Conservation (phyloP, 1,139 yeast genomes). For the Magnusiomyces magnusii region DNA sequence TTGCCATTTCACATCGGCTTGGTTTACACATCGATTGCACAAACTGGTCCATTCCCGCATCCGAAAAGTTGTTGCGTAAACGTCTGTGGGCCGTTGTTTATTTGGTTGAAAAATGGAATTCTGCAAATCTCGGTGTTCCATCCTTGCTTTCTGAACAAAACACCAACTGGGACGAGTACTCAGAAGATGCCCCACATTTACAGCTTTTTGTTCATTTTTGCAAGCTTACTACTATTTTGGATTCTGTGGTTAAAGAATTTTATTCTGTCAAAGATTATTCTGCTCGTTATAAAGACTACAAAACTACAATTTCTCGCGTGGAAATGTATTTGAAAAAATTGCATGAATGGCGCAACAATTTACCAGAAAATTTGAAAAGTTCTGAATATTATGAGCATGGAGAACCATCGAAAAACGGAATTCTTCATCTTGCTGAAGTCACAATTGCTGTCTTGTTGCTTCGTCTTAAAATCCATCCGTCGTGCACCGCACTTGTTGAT, state of each 20-base stretch:
- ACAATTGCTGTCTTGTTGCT: slow-evolving; percentile 31
- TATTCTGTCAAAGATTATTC: slow-evolving; percentile 24
- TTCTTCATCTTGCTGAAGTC: slow-evolving; percentile 30
- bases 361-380: slow-evolving; percentile 28
- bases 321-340: slow-evolving; percentile 23
- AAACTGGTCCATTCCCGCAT: slow-evolving; percentile 30
- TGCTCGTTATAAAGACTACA: slow-evolving; percentile 20
- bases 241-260: slow-evolving; percentile 25
- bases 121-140: slow-evolving; percentile 32
- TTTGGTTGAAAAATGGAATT: slow-evolving; percentile 34
- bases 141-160: slow-evolving; percentile 24
- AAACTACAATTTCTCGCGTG: slow-evolving; percentile 20
- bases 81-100: slow-evolving; percentile 34
- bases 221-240: slow-evolving; percentile 29
- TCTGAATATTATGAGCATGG: slow-evolving; percentile 23
- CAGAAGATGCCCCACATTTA: slow-evolving; percentile 27
- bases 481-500: slow-evolving; percentile 20
- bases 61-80: slow-evolving; percentile 28
- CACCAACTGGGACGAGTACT: slow-evolving; percentile 25
- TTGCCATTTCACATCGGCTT: slow-evolving; percentile 30
- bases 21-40: slow-evolving; percentile 34
- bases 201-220: slow-evolving; percentile 30
- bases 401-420: slow-evolving; percentile 22
- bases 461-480: slow-evolving; percentile 26
- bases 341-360: slow-evolving; percentile 26